Evolutionary conservation across 345 rosid species (phyloP), one percentile per base, ranked within the genome.

Genomic region (Melaleuca alternifolia): DNA sequence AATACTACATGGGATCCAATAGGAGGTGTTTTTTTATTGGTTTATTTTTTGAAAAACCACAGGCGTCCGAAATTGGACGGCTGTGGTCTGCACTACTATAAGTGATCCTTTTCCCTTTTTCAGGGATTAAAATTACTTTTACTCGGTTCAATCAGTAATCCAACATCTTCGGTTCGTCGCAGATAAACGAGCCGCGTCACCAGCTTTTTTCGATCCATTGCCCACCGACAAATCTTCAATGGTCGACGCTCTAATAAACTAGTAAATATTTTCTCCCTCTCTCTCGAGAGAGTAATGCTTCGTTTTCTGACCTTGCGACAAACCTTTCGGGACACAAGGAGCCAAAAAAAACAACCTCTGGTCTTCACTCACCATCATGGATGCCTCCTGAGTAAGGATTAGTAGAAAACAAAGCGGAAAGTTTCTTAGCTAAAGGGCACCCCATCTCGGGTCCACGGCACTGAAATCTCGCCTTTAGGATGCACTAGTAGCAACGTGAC

Each of bases 281-380:
- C n/a, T 16, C 0, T 62, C 0, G 5, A 28, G 21, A 30, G 76
- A 0, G 10, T 62, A n/a, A 62, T 16, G 15, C 30, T 18, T 62
- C 0, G 18, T 41, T 62, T 7, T 59, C 6, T n/a, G 26, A 2
- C 8, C 0, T n/a, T n/a, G 6, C 7, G 12, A 59, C 6, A 16
- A n/a, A 59, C 11, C 65, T n/a, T 59, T n/a, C 33, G n/a, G 7
- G 28, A 59, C n/a, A 12, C 2, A 13, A 59, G 1, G 33, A 12
- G 7, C 8, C 8, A 59, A n/a, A n/a, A n/a, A n/a, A n/a, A n/a
- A n/a, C n/a, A n/a, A n/a, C n/a, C 71, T n/a, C 16, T 3, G 33
- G n/a, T 59, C n/a, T n/a, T 59, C 71, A 2, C 8, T 59, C 4
- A 8, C 30, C 65, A 59, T 59, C n/a, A 26, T 59, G 9, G n/a